Evolutionary conservation across 345 rosid genomes (phyloP).

Genomic region (Orychophragmus violaceus): DNA sequence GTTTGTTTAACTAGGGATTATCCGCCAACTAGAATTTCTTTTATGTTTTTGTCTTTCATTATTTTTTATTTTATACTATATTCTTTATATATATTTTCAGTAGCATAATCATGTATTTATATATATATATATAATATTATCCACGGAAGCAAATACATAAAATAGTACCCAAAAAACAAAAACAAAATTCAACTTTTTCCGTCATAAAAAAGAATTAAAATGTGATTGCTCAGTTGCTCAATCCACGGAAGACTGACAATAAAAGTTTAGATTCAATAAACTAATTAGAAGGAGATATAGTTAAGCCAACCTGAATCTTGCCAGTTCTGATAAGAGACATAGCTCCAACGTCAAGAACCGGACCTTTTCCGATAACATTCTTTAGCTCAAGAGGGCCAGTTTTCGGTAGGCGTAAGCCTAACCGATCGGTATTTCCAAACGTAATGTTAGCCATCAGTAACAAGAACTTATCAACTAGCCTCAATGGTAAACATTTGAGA

Average conservation of each 20-base stretch:
- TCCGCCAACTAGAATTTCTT: no score
- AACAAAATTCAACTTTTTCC: slow-evolving; percentile 10
- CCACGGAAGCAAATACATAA: background rate
- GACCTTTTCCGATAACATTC: slow-evolving; percentile 51
- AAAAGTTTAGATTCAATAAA: background rate
- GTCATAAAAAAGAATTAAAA: no score
- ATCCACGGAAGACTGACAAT: background rate
- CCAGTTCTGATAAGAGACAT: slow-evolving; percentile 48
- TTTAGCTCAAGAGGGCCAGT: slow-evolving; percentile 58
- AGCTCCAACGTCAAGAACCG: slow-evolving; percentile 63
- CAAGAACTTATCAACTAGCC: slow-evolving; percentile 46
- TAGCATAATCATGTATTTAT: no score
- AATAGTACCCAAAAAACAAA: background rate
- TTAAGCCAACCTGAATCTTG: slow-evolving; percentile 44
- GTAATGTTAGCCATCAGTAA: slow-evolving; percentile 37
- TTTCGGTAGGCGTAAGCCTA: slow-evolving; percentile 51
- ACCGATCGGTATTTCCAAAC: slow-evolving; percentile 44
- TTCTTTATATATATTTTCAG: no score
- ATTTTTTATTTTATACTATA: no score
- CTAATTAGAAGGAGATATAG: background rate
- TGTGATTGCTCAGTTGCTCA: background rate
- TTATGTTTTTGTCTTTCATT: background rate
- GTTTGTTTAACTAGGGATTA: no score
- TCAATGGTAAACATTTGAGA: slow-evolving; percentile 51
- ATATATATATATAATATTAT: no score